Base-by-base conservation (phyloP, 140 eudicot species). In the Ambrosia hybrid region DNA sequence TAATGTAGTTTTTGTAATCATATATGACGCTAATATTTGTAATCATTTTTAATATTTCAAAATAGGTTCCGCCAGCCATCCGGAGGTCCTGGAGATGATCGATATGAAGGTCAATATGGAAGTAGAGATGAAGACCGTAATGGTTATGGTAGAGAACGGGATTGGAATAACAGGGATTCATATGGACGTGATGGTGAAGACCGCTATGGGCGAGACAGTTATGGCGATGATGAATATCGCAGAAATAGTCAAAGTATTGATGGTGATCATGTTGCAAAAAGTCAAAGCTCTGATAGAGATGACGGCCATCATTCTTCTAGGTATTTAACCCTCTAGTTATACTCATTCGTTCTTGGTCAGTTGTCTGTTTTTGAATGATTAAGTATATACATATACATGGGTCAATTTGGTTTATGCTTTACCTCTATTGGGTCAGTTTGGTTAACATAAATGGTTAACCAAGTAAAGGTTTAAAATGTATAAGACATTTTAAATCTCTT, bases 271-370 rank as follows among this genome's bases (percentile, higher is more conserved):
- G 89, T 84, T 21, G 71, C 87, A 49, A 83, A 91, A 81, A 85
- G 96, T 80, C 87, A 78, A 80, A 94, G 96, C 74, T 78, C 90
- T 55, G 96, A 90, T 73, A 82, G 88, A 74, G 97, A 93, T 37
- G 94, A 90, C 43, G 96, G 88, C 13, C 97, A 79, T 72, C 83
- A 21, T 21, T 21, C 30, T 21, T 21, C 30, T 21, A 21, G 30
- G 30, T 21, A 21, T 21, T 21, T 21, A 21, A 21, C 1, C 30
- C 30, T 21, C 30, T 21, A 21, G 1, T 53, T 6, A 36, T 56
- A 13, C 45, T 57, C 57, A 3, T 34, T 51, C 49, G 16, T 68
- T 68, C 70, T 65, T 36, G 3, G 9, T 41, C 53, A 41, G 52
- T 6, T 76, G 65, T 88, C 97, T 37, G 16, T 38, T 38, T 38